Base-by-base conservation (phyloP, 192 early-diverging fungal genomes). In the Entomortierella beljakovae region DNA sequence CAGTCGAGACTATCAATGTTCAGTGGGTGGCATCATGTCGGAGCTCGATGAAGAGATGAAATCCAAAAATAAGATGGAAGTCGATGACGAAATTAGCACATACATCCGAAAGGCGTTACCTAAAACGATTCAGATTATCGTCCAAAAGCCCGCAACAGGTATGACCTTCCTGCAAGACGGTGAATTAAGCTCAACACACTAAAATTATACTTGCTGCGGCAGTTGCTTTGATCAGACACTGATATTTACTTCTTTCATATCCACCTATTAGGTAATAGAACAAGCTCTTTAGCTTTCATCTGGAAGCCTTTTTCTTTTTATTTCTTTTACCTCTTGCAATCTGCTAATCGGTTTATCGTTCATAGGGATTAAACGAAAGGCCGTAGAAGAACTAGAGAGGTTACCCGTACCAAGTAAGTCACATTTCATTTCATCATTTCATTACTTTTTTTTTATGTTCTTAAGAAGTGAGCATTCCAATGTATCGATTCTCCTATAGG, bases 111-210 rank as follows among this genome's bases (percentile, higher is more conserved):
- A 6, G 13, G 25, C 26, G 28, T 25, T 15, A 56, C 18, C 51
- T 5, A 33, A 57, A 35, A 57, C 33, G n/a, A 25, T 56, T 56
- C 54, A 33, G 20, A 33, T 57, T n/a, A 57, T 57, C 33, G 56
- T 35, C 56, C 31, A n/a, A 31, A 23, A 3, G 10, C 34, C 56
- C 28, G 8, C 28, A 35, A 2, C 3, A 57, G 56, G 56, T 57
- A 57, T 57, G 15, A 6, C 33, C 31, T 28, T 28, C 25, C 6
- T 38, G 37, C 37, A 38, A 38, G 37, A 38, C 13, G 13, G 13
- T 38, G 37, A 38, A 38, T 38, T 38, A 33, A 15, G 11, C 51
- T 53, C 25, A 23, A 53, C 25, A 23, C 11, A 53, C 51, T 53
- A 23, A 53, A n/a, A 8, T 6, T 53, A 7, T 4, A 32, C 25